phyloP scores from a whole-genome alignment of 2,329 filamentous ascomycete species.

The Monosporascus sp. region DNA sequence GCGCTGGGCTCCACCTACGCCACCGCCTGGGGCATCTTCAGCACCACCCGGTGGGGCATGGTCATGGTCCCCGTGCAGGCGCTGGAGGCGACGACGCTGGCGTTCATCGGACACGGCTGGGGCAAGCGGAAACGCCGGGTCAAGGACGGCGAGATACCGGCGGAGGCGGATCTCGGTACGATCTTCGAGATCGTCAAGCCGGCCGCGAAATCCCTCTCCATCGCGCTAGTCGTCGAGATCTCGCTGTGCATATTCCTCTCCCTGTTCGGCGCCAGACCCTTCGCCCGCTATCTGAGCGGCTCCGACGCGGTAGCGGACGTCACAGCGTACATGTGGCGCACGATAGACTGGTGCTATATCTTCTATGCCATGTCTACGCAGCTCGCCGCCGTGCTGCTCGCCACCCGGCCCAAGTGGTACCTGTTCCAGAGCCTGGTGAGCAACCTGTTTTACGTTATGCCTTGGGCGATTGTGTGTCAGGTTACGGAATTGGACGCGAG shows the following conservation, averaged over 20 bases:
- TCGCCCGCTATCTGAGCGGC: slow-evolving; percentile 57
- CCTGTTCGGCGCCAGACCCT: slow-evolving; percentile 50
- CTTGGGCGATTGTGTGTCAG: slow-evolving; percentile 62
- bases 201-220: slow-evolving; percentile 44
- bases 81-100: slow-evolving; percentile 58
- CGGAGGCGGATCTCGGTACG: not conserved
- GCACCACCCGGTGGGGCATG: slow-evolving; percentile 67
- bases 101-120: slow-evolving; percentile 65
- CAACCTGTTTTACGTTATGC: slow-evolving; percentile 64
- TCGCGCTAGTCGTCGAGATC: slow-evolving; percentile 56
- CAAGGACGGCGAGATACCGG: no score
- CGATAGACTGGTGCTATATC: slow-evolving; percentile 62
- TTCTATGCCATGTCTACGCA: slow-evolving; percentile 63
- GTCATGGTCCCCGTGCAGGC: slow-evolving; percentile 69
- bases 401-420: slow-evolving; percentile 62
- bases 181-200: slow-evolving; percentile 39
- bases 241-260: slow-evolving; percentile 60
- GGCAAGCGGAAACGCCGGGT: slow-evolving; percentile 27
- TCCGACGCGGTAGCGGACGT: slow-evolving; percentile 54
- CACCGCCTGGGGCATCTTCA: slow-evolving; percentile 70
- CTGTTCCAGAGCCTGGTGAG: slow-evolving; percentile 61
- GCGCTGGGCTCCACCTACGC: slow-evolving; percentile 59
- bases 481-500: slow-evolving; percentile 38
- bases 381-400: slow-evolving; percentile 58
- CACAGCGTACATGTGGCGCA: slow-evolving; percentile 60